These are phyloP conservation scores for Hymenoscyphus fraxineus DNA, from an alignment of 2,329 filamentous ascomycete genomes.

Conservation along the genomic window DNA sequence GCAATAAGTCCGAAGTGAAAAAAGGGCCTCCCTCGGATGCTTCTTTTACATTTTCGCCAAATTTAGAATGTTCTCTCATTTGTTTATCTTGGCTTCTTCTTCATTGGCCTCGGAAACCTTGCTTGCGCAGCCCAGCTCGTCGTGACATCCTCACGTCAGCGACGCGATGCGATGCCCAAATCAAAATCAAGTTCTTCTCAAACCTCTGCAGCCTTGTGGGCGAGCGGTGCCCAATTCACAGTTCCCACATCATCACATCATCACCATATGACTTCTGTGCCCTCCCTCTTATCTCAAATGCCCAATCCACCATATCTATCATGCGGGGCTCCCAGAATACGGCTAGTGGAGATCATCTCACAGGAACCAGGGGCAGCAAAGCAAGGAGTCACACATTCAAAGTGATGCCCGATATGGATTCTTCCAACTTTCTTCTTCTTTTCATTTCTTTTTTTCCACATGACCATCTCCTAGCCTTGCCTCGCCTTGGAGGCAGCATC, in stretches of 20 bases:
- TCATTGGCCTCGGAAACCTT: background rate
- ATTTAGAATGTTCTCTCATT: background rate
- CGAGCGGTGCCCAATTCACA: background rate
- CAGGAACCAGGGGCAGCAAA: background rate
- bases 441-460: conserved; percentile 1
- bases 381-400: background rate
- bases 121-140: background rate
- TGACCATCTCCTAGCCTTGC: background rate
- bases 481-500: background rate
- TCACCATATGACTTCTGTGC: background rate
- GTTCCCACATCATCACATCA: background rate
- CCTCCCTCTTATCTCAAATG: background rate
- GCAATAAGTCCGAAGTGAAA: background rate
- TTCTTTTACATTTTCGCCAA: background rate
- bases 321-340: background rate
- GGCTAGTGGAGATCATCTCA: conserved; percentile 1
- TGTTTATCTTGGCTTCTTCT: background rate
- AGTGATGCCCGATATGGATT: conserved; percentile 6
- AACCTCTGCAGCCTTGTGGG: background rate
- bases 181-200: background rate
- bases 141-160: background rate
- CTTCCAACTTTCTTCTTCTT: conserved; percentile 8
- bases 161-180: background rate
- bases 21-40: background rate
- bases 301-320: background rate